Conservation (phyloP, 306 rosid species). For the Arachis hypogaea region DNA sequence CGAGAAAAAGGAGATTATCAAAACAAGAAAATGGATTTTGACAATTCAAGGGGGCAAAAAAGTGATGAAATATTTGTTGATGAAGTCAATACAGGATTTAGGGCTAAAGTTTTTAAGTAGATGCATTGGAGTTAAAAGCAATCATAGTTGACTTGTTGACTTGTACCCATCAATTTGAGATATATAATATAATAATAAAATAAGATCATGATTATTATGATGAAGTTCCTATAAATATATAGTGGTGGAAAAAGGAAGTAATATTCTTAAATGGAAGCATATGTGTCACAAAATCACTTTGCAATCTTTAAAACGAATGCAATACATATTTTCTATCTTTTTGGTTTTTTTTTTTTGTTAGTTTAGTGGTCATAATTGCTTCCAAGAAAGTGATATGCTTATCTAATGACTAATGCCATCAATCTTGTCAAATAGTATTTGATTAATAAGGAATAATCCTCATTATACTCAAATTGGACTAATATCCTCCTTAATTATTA, state of each 20-base stretch:
- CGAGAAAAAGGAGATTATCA: neutral
- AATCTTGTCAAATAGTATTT: slow-evolving; percentile 30
- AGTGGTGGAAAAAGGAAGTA: neutral
- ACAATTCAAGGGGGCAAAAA: neutral
- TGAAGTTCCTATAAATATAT: slow-evolving; percentile 4
- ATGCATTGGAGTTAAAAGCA: neutral
- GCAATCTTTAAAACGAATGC: slow-evolving; percentile 8
- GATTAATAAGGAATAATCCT: slow-evolving; percentile 7
- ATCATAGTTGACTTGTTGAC: slow-evolving; percentile 24
- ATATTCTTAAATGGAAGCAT: neutral
- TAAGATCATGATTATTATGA: neutral
- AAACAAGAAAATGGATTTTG: neutral
- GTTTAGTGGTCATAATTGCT: slow-evolving; percentile 21
- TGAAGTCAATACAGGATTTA: neutral
- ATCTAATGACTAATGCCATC: neutral
- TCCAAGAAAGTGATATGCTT: slow-evolving; percentile 27
- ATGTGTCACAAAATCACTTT: neutral
- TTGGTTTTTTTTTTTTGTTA: neutral
- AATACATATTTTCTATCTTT: neutral
- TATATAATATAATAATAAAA: too few relatives aligned
- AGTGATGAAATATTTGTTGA: neutral
- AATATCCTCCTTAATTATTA: slow-evolving; percentile 6
- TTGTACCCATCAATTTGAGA: neutral
- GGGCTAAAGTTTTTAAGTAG: neutral
- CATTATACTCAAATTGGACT: neutral